phyloP scores from a whole-genome alignment of 1,139 yeast genomes.

The Ogataea hybrid region DNA sequence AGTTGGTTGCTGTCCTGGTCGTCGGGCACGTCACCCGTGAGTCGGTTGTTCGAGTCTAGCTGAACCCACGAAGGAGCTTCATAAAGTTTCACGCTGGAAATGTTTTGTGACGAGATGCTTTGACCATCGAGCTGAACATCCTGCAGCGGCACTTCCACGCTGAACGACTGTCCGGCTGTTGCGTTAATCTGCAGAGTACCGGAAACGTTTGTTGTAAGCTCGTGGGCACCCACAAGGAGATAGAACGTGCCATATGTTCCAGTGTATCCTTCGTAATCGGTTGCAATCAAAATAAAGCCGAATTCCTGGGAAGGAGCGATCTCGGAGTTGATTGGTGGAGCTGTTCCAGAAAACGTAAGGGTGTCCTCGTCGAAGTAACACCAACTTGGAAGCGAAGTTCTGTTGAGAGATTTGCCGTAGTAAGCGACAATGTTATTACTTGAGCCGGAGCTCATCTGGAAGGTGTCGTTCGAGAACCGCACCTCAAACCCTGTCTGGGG shows the following conservation, averaged over 20 bases:
- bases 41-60: conserved; percentile 41
- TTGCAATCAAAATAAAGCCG: conserved; percentile 72
- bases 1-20: conserved; percentile 36
- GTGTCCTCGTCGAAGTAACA: conserved; percentile 57
- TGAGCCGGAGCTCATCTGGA: conserved; percentile 45
- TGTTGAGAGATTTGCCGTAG: conserved; percentile 77
- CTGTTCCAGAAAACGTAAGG: conserved; percentile 78
- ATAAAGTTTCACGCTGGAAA: conserved; percentile 48
- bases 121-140: conserved; percentile 59
- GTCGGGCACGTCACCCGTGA: conserved; percentile 62
- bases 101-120: conserved; percentile 46
- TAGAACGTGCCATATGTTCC: conserved; percentile 71
- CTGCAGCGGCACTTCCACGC: conserved; percentile 58
- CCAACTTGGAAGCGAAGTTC: conserved; percentile 94
- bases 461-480: conserved; percentile 58
- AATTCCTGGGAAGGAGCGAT: conserved; percentile 84
- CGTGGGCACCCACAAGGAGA: conserved; percentile 85
- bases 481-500: conserved; percentile 69
- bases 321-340: conserved; percentile 80
- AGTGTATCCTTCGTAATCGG: conserved; percentile 74
- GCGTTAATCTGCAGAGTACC: conserved; percentile 59
- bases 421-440: conserved; percentile 56
- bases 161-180: conserved; percentile 55
- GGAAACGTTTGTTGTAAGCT: conserved; percentile 60
- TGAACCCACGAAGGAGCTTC: conserved; percentile 62